These are phyloP conservation scores for Trichoderma arundinaceum DNA, from an alignment of 2,329 filamentous ascomycete species.

Conservation along the genomic window DNA sequence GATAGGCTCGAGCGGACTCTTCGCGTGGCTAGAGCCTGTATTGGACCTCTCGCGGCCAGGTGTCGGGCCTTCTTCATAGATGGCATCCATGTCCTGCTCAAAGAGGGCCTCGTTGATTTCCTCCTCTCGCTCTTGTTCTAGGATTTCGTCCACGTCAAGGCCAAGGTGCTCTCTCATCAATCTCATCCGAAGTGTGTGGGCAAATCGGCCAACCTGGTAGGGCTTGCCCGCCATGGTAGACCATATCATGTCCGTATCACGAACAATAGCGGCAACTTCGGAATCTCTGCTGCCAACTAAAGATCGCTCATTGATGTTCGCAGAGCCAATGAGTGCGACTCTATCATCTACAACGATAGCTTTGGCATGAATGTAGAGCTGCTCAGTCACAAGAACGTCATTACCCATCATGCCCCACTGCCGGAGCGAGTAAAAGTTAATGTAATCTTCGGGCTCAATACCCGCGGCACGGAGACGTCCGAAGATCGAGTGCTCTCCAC, in stretches of 20 bases:
- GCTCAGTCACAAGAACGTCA: conserved; percentile 87
- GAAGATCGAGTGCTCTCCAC: conserved; percentile 91
- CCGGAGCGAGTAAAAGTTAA: conserved; percentile 90
- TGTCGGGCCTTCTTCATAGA: conserved; percentile 60
- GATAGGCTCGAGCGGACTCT: conserved; percentile 52
- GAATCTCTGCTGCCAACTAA: conserved; percentile 93
- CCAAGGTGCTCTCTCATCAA: conserved; percentile 97
- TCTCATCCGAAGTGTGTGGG: conserved; percentile 88
- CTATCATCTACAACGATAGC: conserved; percentile 95
- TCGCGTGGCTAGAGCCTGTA: conserved; percentile 17
- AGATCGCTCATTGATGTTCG: conserved; percentile 97
- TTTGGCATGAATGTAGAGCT: conserved; percentile 98
- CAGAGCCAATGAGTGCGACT: conserved; percentile 91
- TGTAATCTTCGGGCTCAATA: conserved; percentile 93
- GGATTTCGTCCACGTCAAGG: conserved; percentile 90
- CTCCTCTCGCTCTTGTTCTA: conserved; percentile 75
- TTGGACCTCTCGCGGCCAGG: conserved; percentile 27
- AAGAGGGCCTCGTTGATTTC: conserved; percentile 66
- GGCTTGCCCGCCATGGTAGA: conserved; percentile 90
- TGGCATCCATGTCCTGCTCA: conserved; percentile 65
- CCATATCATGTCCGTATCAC: conserved; percentile 90
- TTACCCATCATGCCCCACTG: conserved; percentile 91
- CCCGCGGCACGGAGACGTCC: conserved; percentile 77
- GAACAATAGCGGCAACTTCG: conserved; percentile 85
- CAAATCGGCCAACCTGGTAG: conserved; percentile 89